Conservation (phyloP, 805 yeast species). For the Zygoascus flipseniorum region DNA sequence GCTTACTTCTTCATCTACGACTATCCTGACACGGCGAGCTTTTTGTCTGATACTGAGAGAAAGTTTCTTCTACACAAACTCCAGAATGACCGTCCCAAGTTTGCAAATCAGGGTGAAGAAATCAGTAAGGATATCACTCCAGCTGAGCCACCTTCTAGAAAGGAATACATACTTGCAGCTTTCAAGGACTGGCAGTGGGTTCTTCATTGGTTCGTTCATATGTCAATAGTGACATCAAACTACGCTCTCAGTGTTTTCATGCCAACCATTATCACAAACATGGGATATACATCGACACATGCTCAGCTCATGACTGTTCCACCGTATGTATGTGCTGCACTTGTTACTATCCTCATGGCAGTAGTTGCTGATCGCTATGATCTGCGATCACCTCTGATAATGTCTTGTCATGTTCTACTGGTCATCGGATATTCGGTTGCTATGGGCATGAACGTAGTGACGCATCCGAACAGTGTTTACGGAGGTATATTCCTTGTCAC, state of each 20-base stretch:
- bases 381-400: slow-evolving; percentile 23
- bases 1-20: slow-evolving; percentile 33
- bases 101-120: neutral
- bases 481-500: slow-evolving; percentile 52
- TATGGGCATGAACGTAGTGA: slow-evolving; percentile 35
- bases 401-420: slow-evolving; percentile 22
- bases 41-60: slow-evolving; percentile 37
- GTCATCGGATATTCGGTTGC: slow-evolving; percentile 34
- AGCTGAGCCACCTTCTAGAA: neutral
- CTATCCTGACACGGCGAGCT: slow-evolving; percentile 48
- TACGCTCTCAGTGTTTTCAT: slow-evolving; percentile 37
- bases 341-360: slow-evolving; percentile 18
- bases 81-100: slow-evolving; percentile 8
- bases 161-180: slow-evolving; percentile 1
- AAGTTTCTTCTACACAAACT: slow-evolving; percentile 44
- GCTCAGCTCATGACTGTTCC: slow-evolving; percentile 30
- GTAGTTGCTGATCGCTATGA: slow-evolving; percentile 27
- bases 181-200: slow-evolving; percentile 18
- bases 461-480: slow-evolving; percentile 36
- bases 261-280: slow-evolving; percentile 42
- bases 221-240: slow-evolving; percentile 45
- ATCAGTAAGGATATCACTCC: neutral
- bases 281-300: slow-evolving; percentile 53
- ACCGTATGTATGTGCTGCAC: slow-evolving; percentile 32
- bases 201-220: slow-evolving; percentile 41